Evolutionary conservation across 495 filamentous ascomycete genomes (phyloP).

Genomic region (Trichoderma asperelloides): DNA sequence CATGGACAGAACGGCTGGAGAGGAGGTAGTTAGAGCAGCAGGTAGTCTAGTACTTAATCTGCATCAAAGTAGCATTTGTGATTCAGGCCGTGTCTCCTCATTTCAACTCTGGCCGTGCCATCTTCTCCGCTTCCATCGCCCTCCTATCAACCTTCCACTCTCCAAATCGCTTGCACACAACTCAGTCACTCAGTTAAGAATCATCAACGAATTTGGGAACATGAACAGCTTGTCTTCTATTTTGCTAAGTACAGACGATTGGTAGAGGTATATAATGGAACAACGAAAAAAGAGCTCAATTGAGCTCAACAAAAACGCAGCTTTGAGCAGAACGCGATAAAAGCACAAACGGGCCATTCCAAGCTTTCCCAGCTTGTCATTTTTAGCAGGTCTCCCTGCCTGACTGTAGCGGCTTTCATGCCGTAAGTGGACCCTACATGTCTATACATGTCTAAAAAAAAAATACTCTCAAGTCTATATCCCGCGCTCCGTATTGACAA

Average conservation of each 20-base stretch:
- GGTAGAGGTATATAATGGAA: not conserved
- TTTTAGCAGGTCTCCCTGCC: not conserved
- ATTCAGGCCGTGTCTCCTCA: too few relatives aligned
- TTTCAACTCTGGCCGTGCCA: not conserved
- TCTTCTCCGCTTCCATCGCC: not conserved
- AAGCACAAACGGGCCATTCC: not conserved
- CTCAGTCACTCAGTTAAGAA: not conserved
- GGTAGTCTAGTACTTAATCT: too few relatives aligned
- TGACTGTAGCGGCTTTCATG: not conserved
- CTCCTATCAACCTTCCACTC: not conserved
- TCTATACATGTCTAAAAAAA: not conserved
- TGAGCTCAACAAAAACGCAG: not conserved
- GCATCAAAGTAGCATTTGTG: too few relatives aligned
- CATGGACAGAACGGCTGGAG: too few relatives aligned
- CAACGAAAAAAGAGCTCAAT: not conserved
- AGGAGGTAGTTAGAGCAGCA: too few relatives aligned
- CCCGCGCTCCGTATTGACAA: constrained; percentile 2
- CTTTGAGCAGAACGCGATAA: not conserved
- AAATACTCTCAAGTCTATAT: not conserved
- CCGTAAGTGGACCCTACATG: not conserved
- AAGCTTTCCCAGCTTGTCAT: not conserved
- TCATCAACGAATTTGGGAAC: not conserved
- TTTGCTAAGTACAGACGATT: not conserved
- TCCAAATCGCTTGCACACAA: not conserved
- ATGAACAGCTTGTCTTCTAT: not conserved